phyloP scores from a whole-genome alignment of 1,284 basidiomycete species.

The Somion occarium region DNA sequence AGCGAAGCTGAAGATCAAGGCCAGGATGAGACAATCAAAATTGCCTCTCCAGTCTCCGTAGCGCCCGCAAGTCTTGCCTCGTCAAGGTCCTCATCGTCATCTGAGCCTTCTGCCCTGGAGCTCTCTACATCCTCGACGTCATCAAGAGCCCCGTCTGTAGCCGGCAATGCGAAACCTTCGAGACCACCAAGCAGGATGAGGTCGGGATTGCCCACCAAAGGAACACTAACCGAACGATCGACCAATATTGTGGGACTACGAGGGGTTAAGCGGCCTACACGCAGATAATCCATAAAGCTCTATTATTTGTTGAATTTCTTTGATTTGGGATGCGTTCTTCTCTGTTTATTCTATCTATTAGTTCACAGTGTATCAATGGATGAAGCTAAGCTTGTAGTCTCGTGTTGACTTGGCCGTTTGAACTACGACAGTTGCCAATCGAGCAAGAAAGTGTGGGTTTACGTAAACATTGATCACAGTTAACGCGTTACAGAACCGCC shows the following conservation, averaged over 20 bases:
- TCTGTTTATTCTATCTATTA: conserved; percentile 5
- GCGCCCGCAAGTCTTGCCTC: conserved; percentile 21
- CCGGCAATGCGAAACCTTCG: conserved; percentile 10
- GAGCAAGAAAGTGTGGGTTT: too few species aligned
- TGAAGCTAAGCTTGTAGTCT: too few species aligned
- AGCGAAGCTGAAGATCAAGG: conserved; percentile 8
- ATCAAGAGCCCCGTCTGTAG: background rate
- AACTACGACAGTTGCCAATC: too few species aligned
- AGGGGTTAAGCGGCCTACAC: conserved; percentile 16
- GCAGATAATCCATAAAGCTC: conserved; percentile 13
- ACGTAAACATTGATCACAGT: too few species aligned
- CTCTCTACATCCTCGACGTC: conserved; percentile 11
- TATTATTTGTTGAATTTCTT: conserved; percentile 8
- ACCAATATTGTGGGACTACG: conserved; percentile 26
- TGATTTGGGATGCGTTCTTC: conserved; percentile 7
- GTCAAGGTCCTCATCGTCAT: conserved; percentile 35
- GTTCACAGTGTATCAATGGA: background rate
- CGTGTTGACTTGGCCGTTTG: too few species aligned
- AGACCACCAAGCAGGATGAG: conserved; percentile 15
- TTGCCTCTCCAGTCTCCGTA: conserved; percentile 13
- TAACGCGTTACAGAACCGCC: too few species aligned
- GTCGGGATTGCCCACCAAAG: conserved; percentile 19
- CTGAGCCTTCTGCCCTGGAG: conserved; percentile 17
- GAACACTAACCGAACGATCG: conserved; percentile 31
- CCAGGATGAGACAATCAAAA: conserved; percentile 19